Base-by-base conservation (phyloP, 2,329 filamentous ascomycete species). In the Fusarium phyllophilum region DNA sequence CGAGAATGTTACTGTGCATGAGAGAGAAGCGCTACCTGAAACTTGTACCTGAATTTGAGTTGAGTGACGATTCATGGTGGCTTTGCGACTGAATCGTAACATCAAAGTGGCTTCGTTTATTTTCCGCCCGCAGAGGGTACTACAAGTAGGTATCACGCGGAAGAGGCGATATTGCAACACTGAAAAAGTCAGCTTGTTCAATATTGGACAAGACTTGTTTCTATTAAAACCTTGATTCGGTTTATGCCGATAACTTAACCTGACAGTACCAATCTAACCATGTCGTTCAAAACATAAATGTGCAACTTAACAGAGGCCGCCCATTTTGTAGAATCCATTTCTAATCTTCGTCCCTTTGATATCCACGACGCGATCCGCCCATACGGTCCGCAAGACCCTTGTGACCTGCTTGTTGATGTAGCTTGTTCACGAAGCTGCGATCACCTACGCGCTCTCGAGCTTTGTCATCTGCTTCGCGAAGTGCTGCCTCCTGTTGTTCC, bases 391-490 rank as follows among this genome's bases (percentile, higher is more conserved):
- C 86, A 48, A 90, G 79, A 31, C 85, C 85, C 79, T 88, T 81
- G 61, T 87, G 84, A 18, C 85, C 85, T 51, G 85, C 88, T 75
- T 91, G 87, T 64, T 88, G 88, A 77, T 93, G 89, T 62, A 94
- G 81, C 2, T 86, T 86, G 67, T 89, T 89, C 57, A 90, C 86
- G 75, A 94, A 94, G 29, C 90, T 86, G 10, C 89, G 88, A 44
- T 90, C 90, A 10, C 90, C 90, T 9, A 88, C 91, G 60, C 89
- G 89, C 77, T 90, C 86, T 64, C 92, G 85, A 29, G 88, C 89
- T 69, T 81, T 84, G 36, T 94, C 90, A 61, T 97, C 94, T 2
- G 89, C 89, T 68, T 93, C 90, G 18, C 87, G 86, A 49, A 90
- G 88, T 24, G 84, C 85, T 55, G 88, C 87, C 75, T 97, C 94